A percentile compares a stretch with the other conserved stretches of the same genome.
phyloP scores from a whole-genome alignment of 2,329 filamentous ascomycete genomes.

The Cordyceps pruinosa region DNA sequence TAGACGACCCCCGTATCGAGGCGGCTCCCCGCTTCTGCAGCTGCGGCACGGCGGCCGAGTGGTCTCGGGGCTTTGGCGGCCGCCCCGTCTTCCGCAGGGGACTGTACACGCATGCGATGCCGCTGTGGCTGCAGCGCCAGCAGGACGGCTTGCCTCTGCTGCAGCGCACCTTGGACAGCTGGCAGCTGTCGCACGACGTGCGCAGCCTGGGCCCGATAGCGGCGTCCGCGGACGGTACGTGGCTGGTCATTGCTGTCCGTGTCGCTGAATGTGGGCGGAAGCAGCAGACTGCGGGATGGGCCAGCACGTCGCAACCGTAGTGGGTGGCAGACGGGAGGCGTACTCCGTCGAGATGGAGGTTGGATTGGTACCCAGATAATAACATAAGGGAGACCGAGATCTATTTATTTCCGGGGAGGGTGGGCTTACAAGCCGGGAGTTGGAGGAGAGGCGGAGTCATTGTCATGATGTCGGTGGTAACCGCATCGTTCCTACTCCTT shows the following conservation, averaged over 20 bases:
- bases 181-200: background rate
- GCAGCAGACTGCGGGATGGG: too few species aligned
- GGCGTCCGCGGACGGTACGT: background rate
- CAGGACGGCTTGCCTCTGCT: too few species aligned
- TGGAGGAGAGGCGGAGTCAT: background rate
- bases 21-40: background rate
- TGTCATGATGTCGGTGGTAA: background rate
- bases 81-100: background rate
- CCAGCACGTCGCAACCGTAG: too few species aligned
- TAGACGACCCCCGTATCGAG: background rate
- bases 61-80: background rate
- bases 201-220: background rate
- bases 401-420: background rate
- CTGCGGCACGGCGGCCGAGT: background rate
- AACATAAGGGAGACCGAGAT: background rate
- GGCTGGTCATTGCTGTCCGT: background rate
- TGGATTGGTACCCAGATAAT: too few species aligned
- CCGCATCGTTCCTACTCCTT: too few species aligned
- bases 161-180: background rate
- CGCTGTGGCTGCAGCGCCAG: background rate
- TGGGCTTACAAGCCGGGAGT: background rate
- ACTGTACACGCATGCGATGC: background rate
- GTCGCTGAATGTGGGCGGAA: too few species aligned
- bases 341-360: background rate
- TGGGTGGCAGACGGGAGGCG: background rate